Percentiles rank a stretch among this genome's conserved stretches.
phyloP scores from a whole-genome alignment of 1,284 basidiomycete genomes.

The Cystobasidium sp. region DNA sequence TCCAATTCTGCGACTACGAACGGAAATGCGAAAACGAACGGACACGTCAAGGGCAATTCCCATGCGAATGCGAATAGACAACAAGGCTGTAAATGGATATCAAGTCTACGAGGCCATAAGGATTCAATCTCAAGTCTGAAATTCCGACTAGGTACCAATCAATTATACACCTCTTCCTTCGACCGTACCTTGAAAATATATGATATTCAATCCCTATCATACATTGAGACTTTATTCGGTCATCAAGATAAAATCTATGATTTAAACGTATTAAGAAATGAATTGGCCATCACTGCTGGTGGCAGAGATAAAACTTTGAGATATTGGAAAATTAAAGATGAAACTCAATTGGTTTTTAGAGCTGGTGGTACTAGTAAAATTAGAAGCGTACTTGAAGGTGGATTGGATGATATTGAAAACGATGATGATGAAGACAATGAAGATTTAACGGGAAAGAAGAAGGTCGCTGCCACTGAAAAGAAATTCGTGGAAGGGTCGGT shows the following conservation, averaged over 20 bases:
- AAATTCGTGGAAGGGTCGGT: slow-evolving; percentile 85
- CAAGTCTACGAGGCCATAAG: slow-evolving; percentile 79
- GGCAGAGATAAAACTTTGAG: slow-evolving; percentile 87
- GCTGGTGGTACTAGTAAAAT: slow-evolving; percentile 82
- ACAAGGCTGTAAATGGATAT: slow-evolving; percentile 69
- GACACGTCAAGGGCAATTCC: slow-evolving; percentile 54
- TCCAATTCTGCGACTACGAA: too few species aligned
- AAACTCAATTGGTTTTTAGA: slow-evolving; percentile 92
- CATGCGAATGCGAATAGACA: slow-evolving; percentile 7
- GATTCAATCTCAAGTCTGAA: slow-evolving; percentile 80
- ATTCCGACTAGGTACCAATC: slow-evolving; percentile 81
- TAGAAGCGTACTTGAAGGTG: slow-evolving; percentile 79
- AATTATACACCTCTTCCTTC: slow-evolving; percentile 84
- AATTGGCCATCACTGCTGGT: slow-evolving; percentile 84
- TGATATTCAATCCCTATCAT: slow-evolving; percentile 81
- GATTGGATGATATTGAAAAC: slow-evolving; percentile 66
- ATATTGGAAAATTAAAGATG: slow-evolving; percentile 96
- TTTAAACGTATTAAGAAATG: slow-evolving; percentile 78
- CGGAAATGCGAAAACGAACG: too few species aligned
- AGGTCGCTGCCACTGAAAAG: slow-evolving; percentile 50
- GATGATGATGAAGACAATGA: slow-evolving; percentile 55
- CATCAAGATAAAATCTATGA: slow-evolving; percentile 87
- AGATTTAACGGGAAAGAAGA: slow-evolving; percentile 49
- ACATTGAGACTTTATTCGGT: slow-evolving; percentile 95
- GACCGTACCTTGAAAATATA: slow-evolving; percentile 93